A percentile compares a stretch with the other conserved stretches of the same genome.
Evolutionary conservation across 306 rosid species (phyloP).

Genomic region (Dalbergia cochinchinensis): DNA sequence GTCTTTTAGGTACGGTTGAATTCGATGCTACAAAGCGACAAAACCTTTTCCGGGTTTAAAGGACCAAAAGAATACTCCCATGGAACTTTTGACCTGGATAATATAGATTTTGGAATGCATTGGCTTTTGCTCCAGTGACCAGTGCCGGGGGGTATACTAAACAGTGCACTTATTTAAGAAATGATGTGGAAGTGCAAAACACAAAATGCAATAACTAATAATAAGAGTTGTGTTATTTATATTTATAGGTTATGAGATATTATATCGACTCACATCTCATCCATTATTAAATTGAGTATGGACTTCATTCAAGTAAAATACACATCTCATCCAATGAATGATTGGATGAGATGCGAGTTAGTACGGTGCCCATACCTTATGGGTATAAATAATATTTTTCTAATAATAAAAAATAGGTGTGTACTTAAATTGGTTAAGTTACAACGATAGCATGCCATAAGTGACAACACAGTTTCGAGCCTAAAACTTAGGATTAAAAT

Average conservation of each 20-base stretch:
- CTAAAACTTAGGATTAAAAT: too few relatives aligned
- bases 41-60: constrained; percentile 47
- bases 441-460: too few relatives aligned
- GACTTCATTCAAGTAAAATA: too few relatives aligned
- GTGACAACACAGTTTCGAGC: too few relatives aligned
- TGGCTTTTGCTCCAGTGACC: constrained; percentile 29
- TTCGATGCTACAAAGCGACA: constrained; percentile 40
- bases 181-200: constrained; percentile 2
- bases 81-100: constrained; percentile 43
- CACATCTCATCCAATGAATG: too few relatives aligned
- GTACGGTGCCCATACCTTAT: too few relatives aligned
- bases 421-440: neutral
- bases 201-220: neutral
- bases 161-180: constrained; percentile 11
- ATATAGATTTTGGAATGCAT: neutral
- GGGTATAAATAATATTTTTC: too few relatives aligned
- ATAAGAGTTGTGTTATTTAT: too few relatives aligned
- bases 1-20: constrained; percentile 29
- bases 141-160: neutral
- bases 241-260: too few relatives aligned
- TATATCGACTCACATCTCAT: too few relatives aligned
- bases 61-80: constrained; percentile 27
- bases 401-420: neutral
- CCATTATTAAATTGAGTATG: too few relatives aligned
- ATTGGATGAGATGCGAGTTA: too few relatives aligned